Evolutionary conservation across 2,329 filamentous ascomycete species (phyloP), one percentile per base, ranked within the genome.

Genomic region (Tolypocladium tundrense): DNA sequence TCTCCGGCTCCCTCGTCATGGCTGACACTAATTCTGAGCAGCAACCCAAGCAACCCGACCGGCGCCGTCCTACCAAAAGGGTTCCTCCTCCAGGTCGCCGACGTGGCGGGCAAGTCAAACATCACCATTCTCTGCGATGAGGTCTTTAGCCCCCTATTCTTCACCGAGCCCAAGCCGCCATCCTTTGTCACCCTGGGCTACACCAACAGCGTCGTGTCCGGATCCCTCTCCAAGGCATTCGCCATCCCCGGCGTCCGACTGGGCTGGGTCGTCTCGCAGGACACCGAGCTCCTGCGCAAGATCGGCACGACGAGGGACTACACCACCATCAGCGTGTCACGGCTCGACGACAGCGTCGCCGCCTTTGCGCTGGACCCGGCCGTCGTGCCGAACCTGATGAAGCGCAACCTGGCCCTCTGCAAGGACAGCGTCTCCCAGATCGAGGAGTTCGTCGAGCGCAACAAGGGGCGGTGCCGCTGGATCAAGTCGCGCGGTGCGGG

Each of bases 151-250:
- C 91, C 91, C 0, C 76, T 96, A 3, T 95, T 91, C 75, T 90
- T 95, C 70, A 77, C 55, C 13, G 51, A 58, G 81, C 39, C 39
- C 10, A 81, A 82, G 2, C 86, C 88, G 0, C 91, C 89, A 0
- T 64, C 68, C 14, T 78, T 86, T 13, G 77, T 91, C 1, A 84
- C 88, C 0, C 75, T 94, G 50, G 86, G 85, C 50, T 94, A 95
- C 71, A 73, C 81, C 3, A 87, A 85, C 58, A 81, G 83, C 27
- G 78, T 96, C 39, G 83, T 84, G 14, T 94, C 89, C 0, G 87
- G 91, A 16, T 92, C 88, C 21, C 84, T 95, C 77, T 93, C 88
- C 33, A 96, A 96, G 73, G 88, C 90, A 0, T 96, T 91, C 72
- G 85, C 88, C 2, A 75, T 96, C 5, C 90, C 91, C 1, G 91